Base-by-base conservation (phyloP, 2,329 filamentous ascomycete species). In the Penicillium palitans region DNA sequence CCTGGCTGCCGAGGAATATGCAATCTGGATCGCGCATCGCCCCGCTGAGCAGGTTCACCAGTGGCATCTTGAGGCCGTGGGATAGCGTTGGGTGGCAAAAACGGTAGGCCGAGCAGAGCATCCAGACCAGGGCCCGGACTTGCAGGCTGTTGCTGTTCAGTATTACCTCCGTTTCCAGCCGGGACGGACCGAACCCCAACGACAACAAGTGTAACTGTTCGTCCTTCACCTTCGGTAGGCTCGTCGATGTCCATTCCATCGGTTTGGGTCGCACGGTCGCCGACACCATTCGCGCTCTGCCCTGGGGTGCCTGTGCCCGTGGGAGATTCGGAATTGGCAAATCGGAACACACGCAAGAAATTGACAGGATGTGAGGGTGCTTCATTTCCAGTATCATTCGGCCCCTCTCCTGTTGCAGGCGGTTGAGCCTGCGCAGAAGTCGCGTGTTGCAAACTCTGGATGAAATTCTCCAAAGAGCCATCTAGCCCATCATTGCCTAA, bases 281-380 rank as follows among this genome's bases (percentile, higher is more conserved):
- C 67, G 17, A 67, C 46, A 37, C 67, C 66, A 31, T 66, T 64
- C 56, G 68, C 51, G 60, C 69, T 62, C 50, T 66, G 67, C 42
- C 60, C 62, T 46, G 66, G 33, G 5, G 61, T 52, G n/a, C 62
- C 64, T 5, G 70, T 45, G 33, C 62, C 62, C n/a, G 67, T 56
- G 19, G 71, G 60, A 51, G 70, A 64, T 27, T 78, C 75, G 9
- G 81, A 79, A 54, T 85, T 83, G 48, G 84, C 84, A 72, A 89
- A 89, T 47, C 87, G 79, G 71, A 89, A 89, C 73, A 89, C 87
- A 57, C 87, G 79, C 72, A 89, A 83, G 70, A 89, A 88, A 69
- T 89, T 89, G 59, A 89, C 77, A 4, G 86, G 84, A 12, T 82
- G 79, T 9, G 81, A 74, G 33, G 78, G 77, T 39, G 78, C 77